These are phyloP conservation scores for Euphorbia tirucalli DNA, from an alignment of 345 rosid species.

Conservation along the genomic window DNA sequence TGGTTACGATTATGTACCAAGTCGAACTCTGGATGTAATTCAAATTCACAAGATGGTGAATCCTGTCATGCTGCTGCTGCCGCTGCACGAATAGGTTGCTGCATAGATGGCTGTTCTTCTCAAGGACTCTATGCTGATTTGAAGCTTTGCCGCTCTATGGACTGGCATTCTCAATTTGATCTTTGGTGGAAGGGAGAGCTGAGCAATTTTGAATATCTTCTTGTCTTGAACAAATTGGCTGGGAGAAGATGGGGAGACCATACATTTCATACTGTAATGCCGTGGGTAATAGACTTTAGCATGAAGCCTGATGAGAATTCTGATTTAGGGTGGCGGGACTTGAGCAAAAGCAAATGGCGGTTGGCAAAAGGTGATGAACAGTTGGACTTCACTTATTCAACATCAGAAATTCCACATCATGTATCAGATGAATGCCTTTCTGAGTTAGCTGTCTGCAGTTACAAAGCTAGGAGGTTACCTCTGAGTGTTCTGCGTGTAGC, in stretches of 20 bases:
- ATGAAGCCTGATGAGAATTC: constrained; percentile 63
- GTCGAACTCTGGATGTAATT: constrained; percentile 31
- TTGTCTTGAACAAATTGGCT: constrained; percentile 70
- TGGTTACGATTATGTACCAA: constrained; percentile 55
- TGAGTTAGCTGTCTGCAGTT: constrained; percentile 97
- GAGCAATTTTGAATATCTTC: constrained; percentile 86
- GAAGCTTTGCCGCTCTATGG: constrained; percentile 49
- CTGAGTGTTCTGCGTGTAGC: constrained; percentile 80
- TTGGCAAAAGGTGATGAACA: constrained; percentile 97
- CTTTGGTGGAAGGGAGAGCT: constrained; percentile 89
- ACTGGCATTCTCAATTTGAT: constrained; percentile 64
- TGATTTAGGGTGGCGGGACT: constrained; percentile 84
- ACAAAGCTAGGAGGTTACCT: constrained; percentile 94
- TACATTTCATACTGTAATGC: constrained; percentile 89
- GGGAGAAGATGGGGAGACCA: constrained; percentile 98
- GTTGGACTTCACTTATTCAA: constrained; percentile 84
- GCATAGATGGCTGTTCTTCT: constrained; percentile 50
- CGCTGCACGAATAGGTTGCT: constrained; percentile 37
- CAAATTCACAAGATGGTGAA: constrained; percentile 23
- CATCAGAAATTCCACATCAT: constrained; percentile 93
- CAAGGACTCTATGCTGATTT: constrained; percentile 58
- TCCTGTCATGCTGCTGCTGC: constrained; percentile 21
- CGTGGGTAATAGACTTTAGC: constrained; percentile 95
- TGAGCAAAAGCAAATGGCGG: constrained; percentile 95
- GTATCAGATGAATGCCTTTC: constrained; percentile 98